A percentile compares a stretch with the other conserved stretches of the same genome.
Conservation (phyloP, 164 flowering plant genomes). For the Stephania yunnanensis region DNA sequence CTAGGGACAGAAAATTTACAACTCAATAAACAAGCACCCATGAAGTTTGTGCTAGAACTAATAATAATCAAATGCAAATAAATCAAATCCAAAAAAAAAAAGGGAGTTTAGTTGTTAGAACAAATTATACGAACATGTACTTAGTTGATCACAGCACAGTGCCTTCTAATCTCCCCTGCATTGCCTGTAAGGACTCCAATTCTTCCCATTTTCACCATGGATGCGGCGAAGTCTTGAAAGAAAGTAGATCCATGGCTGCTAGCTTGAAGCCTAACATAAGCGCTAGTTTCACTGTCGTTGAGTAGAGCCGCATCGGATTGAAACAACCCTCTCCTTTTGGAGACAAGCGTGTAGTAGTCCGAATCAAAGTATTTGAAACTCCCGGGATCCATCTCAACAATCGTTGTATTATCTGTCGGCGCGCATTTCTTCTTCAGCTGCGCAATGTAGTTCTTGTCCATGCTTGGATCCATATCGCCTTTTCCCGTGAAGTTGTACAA, state of each 20-base stretch:
- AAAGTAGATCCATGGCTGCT: conserved; percentile 16
- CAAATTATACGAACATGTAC: background rate
- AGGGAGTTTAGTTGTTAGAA: too few species aligned
- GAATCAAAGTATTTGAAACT: conserved; percentile 43
- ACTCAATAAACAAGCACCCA: too few species aligned
- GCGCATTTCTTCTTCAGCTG: conserved; percentile 33
- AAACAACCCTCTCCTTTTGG: conserved; percentile 47
- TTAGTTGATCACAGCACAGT: conserved; percentile 27
- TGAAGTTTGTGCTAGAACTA: too few species aligned
- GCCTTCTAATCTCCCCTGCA: conserved; percentile 43
- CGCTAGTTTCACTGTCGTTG: conserved; percentile 25
- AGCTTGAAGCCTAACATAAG: conserved; percentile 27
- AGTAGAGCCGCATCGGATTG: conserved; percentile 53
- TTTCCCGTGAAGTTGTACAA: conserved; percentile 67
- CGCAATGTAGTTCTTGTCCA: conserved; percentile 34
- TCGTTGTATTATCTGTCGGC: conserved; percentile 16
- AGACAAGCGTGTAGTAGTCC: conserved; percentile 32
- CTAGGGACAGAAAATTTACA: too few species aligned
- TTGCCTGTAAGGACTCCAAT: conserved; percentile 43
- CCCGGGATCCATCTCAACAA: conserved; percentile 60
- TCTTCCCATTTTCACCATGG: conserved; percentile 56
- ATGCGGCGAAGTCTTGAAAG: conserved; percentile 38
- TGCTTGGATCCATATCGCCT: conserved; percentile 39
- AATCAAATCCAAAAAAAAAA: too few species aligned
- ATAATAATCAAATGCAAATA: too few species aligned